These are phyloP conservation scores for Pichia nakasei DNA, from an alignment of 805 yeast genomes.

Conservation along the genomic window DNA sequence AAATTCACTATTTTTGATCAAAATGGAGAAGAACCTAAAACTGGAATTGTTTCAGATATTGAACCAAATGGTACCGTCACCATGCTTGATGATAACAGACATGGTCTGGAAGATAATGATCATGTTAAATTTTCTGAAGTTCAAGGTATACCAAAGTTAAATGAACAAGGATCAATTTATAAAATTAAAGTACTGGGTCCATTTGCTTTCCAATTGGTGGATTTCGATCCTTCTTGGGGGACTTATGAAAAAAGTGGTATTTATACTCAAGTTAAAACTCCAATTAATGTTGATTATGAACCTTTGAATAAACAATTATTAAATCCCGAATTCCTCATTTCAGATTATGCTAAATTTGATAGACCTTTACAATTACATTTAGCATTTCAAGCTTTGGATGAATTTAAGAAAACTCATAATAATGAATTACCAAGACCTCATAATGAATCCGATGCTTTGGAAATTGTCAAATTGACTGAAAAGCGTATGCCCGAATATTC, in stretches of 20 bases:
- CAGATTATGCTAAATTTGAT: slow-evolving; percentile 93
- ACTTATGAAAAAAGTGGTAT: slow-evolving; percentile 75
- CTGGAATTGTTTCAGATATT: slow-evolving; percentile 85
- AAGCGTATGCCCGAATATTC: slow-evolving; percentile 48
- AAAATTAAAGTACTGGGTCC: slow-evolving; percentile 88
- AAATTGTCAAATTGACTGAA: slow-evolving; percentile 50
- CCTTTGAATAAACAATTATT: slow-evolving; percentile 54
- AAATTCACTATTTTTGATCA: slow-evolving; percentile 72
- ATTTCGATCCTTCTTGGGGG: slow-evolving; percentile 47
- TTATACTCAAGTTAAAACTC: slow-evolving; percentile 88
- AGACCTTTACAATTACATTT: slow-evolving; percentile 85
- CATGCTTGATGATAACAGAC: slow-evolving; percentile 85
- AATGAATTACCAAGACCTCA: slow-evolving; percentile 71
- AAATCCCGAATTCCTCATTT: slow-evolving; percentile 68
- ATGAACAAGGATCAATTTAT: slow-evolving; percentile 56
- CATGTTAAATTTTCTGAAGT: slow-evolving; percentile 82
- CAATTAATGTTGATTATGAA: slow-evolving; percentile 53
- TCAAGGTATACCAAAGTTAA: slow-evolving; percentile 65
- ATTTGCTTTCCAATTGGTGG: slow-evolving; percentile 70
- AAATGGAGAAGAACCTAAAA: slow-evolving; percentile 85
- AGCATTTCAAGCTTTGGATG: slow-evolving; percentile 84
- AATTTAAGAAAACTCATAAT: slow-evolving; percentile 53
- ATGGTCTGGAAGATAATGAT: slow-evolving; percentile 88
- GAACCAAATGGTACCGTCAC: slow-evolving; percentile 88
- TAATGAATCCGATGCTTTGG: slow-evolving; percentile 64